Conservation (phyloP, 2,329 filamentous ascomycete species). For the Teratosphaeria destructans region DNA sequence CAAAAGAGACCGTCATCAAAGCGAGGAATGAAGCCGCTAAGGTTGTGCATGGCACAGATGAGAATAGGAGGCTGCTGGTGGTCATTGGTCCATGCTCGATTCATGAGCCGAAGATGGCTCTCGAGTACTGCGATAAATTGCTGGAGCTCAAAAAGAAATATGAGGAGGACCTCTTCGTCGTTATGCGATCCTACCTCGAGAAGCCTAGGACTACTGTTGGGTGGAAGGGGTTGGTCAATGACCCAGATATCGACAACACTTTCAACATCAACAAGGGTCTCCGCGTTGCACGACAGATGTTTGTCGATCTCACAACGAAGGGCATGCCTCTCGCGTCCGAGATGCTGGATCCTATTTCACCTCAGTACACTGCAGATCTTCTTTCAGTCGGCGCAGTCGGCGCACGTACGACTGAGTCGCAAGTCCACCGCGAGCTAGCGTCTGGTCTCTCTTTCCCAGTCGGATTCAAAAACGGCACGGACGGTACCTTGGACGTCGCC, state of each 20-base stretch:
- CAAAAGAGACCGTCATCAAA: slow-evolving; percentile 46
- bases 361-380: slow-evolving; percentile 89
- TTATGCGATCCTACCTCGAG: slow-evolving; percentile 98
- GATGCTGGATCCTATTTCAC: slow-evolving; percentile 96
- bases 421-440: slow-evolving; percentile 88
- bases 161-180: slow-evolving; percentile 78
- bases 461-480: slow-evolving; percentile 98
- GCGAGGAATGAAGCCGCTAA: slow-evolving; percentile 51
- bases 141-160: slow-evolving; percentile 77
- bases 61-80: slow-evolving; percentile 54
- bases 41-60: slow-evolving; percentile 50
- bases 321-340: slow-evolving; percentile 96
- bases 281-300: slow-evolving; percentile 75
- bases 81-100: slow-evolving; percentile 95
- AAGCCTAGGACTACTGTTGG: slow-evolving; percentile 96
- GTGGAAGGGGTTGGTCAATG: slow-evolving; percentile 98
- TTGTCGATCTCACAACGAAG: slow-evolving; percentile 79
- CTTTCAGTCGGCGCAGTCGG: slow-evolving; percentile 88
- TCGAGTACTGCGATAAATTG: slow-evolving; percentile 85
- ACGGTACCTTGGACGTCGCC: slow-evolving; percentile 78
- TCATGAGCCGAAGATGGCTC: slow-evolving; percentile 81
- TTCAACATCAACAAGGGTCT: slow-evolving; percentile 99
- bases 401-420: slow-evolving; percentile 91
- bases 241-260: slow-evolving; percentile 94
- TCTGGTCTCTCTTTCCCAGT: slow-evolving; percentile 93